Percentiles rank a stretch among this genome's conserved stretches.
Evolutionary conservation across 2,329 filamentous ascomycete genomes (phyloP).

Genomic region (Fusarium brachygibbosum): DNA sequence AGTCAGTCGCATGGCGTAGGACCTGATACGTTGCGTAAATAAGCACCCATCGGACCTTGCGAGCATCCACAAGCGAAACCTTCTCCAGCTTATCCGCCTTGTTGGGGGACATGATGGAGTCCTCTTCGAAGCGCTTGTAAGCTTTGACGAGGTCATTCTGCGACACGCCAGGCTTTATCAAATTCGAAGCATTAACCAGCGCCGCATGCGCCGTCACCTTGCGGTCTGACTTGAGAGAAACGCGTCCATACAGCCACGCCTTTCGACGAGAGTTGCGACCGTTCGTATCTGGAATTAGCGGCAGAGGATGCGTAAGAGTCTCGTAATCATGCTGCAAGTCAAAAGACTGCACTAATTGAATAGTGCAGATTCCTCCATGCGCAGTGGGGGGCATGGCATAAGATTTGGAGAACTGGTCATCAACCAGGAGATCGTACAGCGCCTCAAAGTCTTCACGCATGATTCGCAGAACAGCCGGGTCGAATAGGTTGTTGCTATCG

Average conservation of each 20-base stretch:
- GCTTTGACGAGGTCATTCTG: constrained; percentile 73
- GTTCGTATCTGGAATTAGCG: constrained; percentile 70
- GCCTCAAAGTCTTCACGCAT: constrained; percentile 79
- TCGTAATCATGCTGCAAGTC: constrained; percentile 71
- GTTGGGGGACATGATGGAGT: constrained; percentile 62
- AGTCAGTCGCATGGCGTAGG: constrained; percentile 73
- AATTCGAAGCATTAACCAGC: constrained; percentile 65
- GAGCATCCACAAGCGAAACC: constrained; percentile 70
- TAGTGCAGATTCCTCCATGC: constrained; percentile 76
- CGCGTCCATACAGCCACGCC: constrained; percentile 58
- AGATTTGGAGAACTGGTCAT: constrained; percentile 66
- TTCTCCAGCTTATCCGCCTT: constrained; percentile 70
- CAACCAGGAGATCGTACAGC: constrained; percentile 79
- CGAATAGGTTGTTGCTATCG: constrained; percentile 59
- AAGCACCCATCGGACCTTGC: constrained; percentile 83
- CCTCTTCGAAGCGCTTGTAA: constrained; percentile 78
- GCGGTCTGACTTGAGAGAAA: constrained; percentile 62
- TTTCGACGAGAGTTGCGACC: constrained; percentile 52
- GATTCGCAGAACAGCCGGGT: constrained; percentile 68
- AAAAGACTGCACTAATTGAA: constrained; percentile 77
- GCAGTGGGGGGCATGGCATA: constrained; percentile 66
- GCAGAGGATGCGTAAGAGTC: constrained; percentile 74
- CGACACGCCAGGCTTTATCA: constrained; percentile 54
- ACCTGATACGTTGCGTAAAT: constrained; percentile 81
- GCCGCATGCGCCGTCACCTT: constrained; percentile 67